Base-by-base conservation (phyloP, 129 eudicot species). In the Artemisia annua region DNA sequence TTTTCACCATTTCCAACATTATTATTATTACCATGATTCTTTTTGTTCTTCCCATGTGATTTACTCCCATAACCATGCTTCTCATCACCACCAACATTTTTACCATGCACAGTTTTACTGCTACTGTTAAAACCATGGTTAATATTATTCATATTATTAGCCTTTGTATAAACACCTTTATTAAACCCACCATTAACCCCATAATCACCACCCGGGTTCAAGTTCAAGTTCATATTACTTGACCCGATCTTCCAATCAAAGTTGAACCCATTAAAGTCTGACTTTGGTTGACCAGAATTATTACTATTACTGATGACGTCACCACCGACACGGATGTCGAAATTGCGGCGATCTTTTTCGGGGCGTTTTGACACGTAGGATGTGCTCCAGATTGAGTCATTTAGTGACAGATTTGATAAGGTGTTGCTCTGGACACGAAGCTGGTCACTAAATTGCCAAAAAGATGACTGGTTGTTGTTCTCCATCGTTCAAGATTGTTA, bases 361-460 rank as follows among this genome's bases (percentile, higher is more conserved):
- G 89, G 74, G 51, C 85, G 74, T 60, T 87, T 92, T 51, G 91
- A 16, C 9, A 52, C 83, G 76, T 81, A 87, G 0, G 89, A 79
- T 28, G 16, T 83, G 87, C 98, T 85, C 98, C 98, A 92, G 53
- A 92, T 92, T 0, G 98, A 92, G 66, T 92, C 96, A 46, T 87
- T 92, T 2, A 92, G 87, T 4, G 98, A 92, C 9, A 92, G 89
- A 57, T 80, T 76, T 4, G 88, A 79, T 2, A 92, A 79, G 60
- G 68, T 81, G 71, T 81, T 86, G 70, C 76, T 69, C 22, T 89
- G 95, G 1, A 87, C 79, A 46, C 96, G 93, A 51, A 92, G 96
- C 74, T 89, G 87, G 20, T 92, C 98, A 54, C 96, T 92, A 84
- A 92, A 92, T 58, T 92, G 91, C 89, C 89, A 79, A 75, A 92